Percentiles rank a stretch among this genome's conserved stretches.
phyloP scores from a whole-genome alignment of 176 grass and related monocot species.

The Chloris gayana region DNA sequence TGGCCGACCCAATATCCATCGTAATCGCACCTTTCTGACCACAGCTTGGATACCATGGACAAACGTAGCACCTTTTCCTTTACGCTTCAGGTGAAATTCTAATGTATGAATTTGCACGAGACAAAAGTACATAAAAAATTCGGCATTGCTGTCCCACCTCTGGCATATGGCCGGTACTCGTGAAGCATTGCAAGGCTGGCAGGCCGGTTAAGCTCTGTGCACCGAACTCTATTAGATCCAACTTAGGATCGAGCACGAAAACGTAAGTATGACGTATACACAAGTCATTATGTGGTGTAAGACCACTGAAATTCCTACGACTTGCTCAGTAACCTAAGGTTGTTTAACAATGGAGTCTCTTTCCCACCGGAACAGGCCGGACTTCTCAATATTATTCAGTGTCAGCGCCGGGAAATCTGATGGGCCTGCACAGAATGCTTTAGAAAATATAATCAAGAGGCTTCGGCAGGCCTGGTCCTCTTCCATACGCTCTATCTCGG shows the following conservation, averaged over 20 bases:
- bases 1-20: not conserved
- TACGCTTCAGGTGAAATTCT: not conserved
- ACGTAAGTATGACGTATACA: too few relatives aligned
- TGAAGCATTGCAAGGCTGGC: not conserved
- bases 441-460: conserved; percentile 68
- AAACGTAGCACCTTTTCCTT: not conserved
- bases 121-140: not conserved
- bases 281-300: not conserved
- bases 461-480: conserved; percentile 77
- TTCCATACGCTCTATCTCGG: conserved; percentile 57
- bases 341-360: conserved; percentile 38
- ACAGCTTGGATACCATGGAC: not conserved
- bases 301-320: not conserved
- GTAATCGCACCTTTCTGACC: not conserved
- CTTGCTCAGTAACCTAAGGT: not conserved
- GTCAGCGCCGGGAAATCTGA: conserved; percentile 49
- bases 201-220: not conserved
- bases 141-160: not conserved
- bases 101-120: not conserved
- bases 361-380: conserved; percentile 63
- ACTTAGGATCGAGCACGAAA: not conserved
- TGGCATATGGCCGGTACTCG: not conserved
- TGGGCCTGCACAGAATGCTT: conserved; percentile 37
- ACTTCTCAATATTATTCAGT: conserved; percentile 51
- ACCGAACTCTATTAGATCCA: not conserved